Percentiles rank a stretch among this genome's conserved stretches.
phyloP scores from a whole-genome alignment of 352 stramenopile genomes.

The Phytophthora pisi region DNA sequence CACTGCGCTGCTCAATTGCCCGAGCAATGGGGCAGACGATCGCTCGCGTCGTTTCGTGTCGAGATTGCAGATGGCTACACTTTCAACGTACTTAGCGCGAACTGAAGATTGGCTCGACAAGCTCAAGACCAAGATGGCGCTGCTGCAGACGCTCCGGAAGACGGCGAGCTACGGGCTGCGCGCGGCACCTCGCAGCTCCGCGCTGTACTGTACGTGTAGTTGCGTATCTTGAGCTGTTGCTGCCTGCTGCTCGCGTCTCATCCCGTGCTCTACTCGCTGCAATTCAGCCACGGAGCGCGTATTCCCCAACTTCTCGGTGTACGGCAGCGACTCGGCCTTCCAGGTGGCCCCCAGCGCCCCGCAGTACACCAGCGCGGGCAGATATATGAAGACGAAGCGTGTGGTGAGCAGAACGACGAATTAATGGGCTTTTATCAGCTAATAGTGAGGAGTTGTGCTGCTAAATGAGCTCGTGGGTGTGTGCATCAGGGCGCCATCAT shows the following conservation, averaged over 20 bases:
- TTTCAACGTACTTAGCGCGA: slow-evolving; percentile 17
- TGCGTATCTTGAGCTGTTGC: not conserved
- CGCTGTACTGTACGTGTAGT: slow-evolving; percentile 40
- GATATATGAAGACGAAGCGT: slow-evolving; percentile 86
- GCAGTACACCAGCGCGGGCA: slow-evolving; percentile 66
- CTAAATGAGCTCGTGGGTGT: slow-evolving; percentile 17
- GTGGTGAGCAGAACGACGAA: slow-evolving; percentile 36
- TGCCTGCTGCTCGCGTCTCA: slow-evolving; percentile 11
- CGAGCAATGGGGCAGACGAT: not conserved
- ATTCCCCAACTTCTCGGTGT: slow-evolving; percentile 79
- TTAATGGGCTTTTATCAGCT: not conserved
- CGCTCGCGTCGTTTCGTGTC: slow-evolving; percentile 37
- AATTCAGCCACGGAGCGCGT: slow-evolving; percentile 57
- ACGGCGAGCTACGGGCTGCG: slow-evolving; percentile 22
- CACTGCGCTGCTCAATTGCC: not conserved
- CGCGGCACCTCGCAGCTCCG: slow-evolving; percentile 20
- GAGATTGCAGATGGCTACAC: slow-evolving; percentile 12
- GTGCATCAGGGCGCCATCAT: slow-evolving; percentile 73
- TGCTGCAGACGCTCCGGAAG: slow-evolving; percentile 43
- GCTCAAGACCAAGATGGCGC: slow-evolving; percentile 28
- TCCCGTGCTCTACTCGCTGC: slow-evolving; percentile 10
- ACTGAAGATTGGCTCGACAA: slow-evolving; percentile 12
- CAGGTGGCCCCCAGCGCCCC: slow-evolving; percentile 71
- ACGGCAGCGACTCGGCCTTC: slow-evolving; percentile 77
- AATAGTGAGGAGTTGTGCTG: not conserved